Base-by-base conservation (phyloP, 257 asterid genomes). In the Euphrasia confusa region DNA sequence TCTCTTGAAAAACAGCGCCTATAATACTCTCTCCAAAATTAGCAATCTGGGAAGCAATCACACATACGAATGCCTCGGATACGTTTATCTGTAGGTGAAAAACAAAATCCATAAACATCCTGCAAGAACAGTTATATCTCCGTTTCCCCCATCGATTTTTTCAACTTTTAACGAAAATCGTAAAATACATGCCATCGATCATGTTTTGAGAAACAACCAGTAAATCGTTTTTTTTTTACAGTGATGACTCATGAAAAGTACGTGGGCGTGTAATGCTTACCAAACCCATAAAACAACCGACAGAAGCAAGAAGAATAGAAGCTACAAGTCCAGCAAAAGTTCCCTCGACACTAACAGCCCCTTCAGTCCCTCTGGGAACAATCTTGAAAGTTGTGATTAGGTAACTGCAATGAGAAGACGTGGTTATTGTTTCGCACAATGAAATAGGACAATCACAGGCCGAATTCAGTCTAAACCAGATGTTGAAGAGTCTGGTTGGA, bases 351-450 rank as follows among this genome's bases (percentile, higher is more conserved):
- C 97, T 92, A 61, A 92, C 84, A 10, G 99, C 99, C 66, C 99
- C 99, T 83, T 92, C 99, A 3, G 99, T 87, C 63, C 99, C 97
- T 77, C 95, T 71, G 1, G 99, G 97, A 28, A 92, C 99, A 67
- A 79, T 81, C 85, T 89, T 92, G 75, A 92, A 89, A 5, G 97
- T 79, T n/a, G 99, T 92, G 71, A 86, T 90, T 39, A 89, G 81
- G 66, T 92, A 92, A 56, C 97, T 92, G 76, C 65, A 73, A 57
- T 33, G 37, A 15, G 61, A 67, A 71, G 44, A 54, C 30, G 17
- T 42, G 24, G 4, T 58, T 47, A 53, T 7, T 49, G 17, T 56
- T 63, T 10, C 28, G 11, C 17, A 30, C 63, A 26, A 58, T 28
- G 10, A 37, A 24, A 9, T 37, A 60, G 49, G 49, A 48, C 37